phyloP scores from a whole-genome alignment of 352 stramenopile genomes.

The Phytophthora meadii region DNA sequence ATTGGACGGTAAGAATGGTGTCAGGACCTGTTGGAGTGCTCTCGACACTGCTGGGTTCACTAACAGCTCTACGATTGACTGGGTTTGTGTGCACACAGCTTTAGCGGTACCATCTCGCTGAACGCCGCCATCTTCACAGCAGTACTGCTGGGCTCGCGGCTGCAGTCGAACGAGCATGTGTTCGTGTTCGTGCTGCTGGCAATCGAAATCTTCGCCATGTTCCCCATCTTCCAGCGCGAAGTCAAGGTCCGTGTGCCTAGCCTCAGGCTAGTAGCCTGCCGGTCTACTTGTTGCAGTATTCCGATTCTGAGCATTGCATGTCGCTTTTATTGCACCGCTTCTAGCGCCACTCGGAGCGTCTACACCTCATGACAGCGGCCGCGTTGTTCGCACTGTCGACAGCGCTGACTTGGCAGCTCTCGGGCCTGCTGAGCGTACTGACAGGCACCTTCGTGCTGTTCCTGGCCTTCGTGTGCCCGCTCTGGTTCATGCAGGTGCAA shows the following conservation, averaged over 20 bases:
- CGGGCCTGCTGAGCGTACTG: slow-evolving; percentile 63
- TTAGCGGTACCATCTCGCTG: slow-evolving; percentile 90
- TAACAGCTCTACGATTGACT: neutral
- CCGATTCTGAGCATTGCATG: slow-evolving; percentile 13
- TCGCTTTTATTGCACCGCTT: neutral
- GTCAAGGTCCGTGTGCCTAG: slow-evolving; percentile 64
- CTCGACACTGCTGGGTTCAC: slow-evolving; percentile 4
- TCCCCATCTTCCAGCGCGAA: slow-evolving; percentile 87
- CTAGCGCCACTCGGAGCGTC: slow-evolving; percentile 69
- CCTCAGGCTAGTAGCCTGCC: too few relatives aligned
- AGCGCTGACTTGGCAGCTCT: slow-evolving; percentile 81
- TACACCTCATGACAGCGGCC: slow-evolving; percentile 71
- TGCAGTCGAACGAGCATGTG: slow-evolving; percentile 92
- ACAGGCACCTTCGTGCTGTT: slow-evolving; percentile 79
- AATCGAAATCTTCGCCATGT: slow-evolving; percentile 92
- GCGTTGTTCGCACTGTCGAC: slow-evolving; percentile 78
- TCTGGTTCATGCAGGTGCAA: slow-evolving; percentile 92
- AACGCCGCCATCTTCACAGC: slow-evolving; percentile 94
- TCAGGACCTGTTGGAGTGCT: neutral
- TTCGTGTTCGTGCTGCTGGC: slow-evolving; percentile 92
- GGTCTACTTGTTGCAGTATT: neutral
- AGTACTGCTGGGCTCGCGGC: slow-evolving; percentile 90
- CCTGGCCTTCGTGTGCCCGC: slow-evolving; percentile 85
- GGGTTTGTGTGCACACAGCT: slow-evolving; percentile 41
- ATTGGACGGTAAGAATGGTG: slow-evolving; percentile 56